Base-by-base conservation (phyloP, 805 yeast species). In the Schwanniomyces sp. region DNA sequence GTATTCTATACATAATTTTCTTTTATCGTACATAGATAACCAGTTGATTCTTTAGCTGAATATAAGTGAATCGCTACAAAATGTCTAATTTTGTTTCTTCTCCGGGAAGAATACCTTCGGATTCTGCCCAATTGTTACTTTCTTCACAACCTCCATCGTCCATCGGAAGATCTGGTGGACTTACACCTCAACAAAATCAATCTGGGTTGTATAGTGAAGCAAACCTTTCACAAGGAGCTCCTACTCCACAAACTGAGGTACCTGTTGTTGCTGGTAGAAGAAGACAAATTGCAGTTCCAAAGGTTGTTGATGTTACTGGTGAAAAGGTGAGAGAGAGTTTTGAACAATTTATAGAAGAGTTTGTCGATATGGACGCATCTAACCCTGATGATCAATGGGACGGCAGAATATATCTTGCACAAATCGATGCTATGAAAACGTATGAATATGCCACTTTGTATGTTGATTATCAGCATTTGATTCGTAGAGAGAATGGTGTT, bases 251-350 rank as follows among this genome's bases (percentile, higher is more conserved):
- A 46, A 42, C 44, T 45, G 47, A n/a, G 34, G 39, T 43, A 10
- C 47, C 61, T 7, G 55, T 56, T 9, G 57, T 54, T 8, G 54
- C 63, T 5, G 68, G 71, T 9, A 77, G 86, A 69, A 78, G 85
- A 59, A 79, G 81, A 50, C 72, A 85, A 49, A 75, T 80, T 49
- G 82, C 83, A 25, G 88, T 92, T 45, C 91, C 95, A 25, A 89
- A 87, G 62, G 96, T 94, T 25, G 81, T 81, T 25, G 99, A 94
- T 70, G 82, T 83, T 41, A 90, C 97, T 3, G 97, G 96, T 49
- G 97, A 91, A 63, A 89, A 89, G 56, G 97, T 94, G 14, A 81
- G 92, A 39, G 96, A 90, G 65, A 84, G 91, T 12, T 92, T 94
- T 64, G 96, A 91, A 64, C 81, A 78, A 53, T 92, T 92, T 60